Conservation (phyloP, 2,329 filamentous ascomycete genomes). For the Cordyceps cicadae region DNA sequence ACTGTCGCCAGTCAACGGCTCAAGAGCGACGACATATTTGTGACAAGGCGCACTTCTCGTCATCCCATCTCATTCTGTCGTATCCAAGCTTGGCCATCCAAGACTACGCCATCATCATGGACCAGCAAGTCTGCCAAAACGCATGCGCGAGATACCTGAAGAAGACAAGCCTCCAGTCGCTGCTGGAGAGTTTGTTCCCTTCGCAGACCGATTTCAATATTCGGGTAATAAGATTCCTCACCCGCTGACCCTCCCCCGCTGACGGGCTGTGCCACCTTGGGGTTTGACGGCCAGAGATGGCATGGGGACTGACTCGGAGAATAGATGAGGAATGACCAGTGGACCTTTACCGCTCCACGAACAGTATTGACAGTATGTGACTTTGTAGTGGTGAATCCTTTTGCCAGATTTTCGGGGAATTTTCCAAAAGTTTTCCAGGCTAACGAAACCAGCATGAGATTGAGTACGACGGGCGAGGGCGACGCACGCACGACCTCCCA, state of each 20-base stretch:
- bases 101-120: not conserved
- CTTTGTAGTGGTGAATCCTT: not conserved
- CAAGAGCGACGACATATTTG: not conserved
- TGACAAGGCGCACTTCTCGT: not conserved
- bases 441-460: not conserved
- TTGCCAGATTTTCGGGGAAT: not conserved
- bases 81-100: not conserved
- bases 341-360: slow-evolving; percentile 20
- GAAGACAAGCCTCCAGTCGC: slow-evolving; percentile 18
- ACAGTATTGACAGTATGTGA: not conserved
- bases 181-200: slow-evolving; percentile 20
- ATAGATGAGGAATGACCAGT: slow-evolving; percentile 24
- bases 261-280: too few species aligned
- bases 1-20: not conserved
- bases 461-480: not conserved
- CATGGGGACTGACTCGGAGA: slow-evolving; percentile 8
- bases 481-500: too few species aligned
- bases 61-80: not conserved
- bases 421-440: not conserved
- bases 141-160: slow-evolving; percentile 21
- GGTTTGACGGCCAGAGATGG: not conserved
- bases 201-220: slow-evolving; percentile 22
- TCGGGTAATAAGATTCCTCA: slow-evolving; percentile 17
- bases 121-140: slow-evolving; percentile 17
- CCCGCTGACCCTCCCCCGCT: not conserved